phyloP scores from a whole-genome alignment of 2,329 filamentous ascomycete species.

The Penicillium paneum region DNA sequence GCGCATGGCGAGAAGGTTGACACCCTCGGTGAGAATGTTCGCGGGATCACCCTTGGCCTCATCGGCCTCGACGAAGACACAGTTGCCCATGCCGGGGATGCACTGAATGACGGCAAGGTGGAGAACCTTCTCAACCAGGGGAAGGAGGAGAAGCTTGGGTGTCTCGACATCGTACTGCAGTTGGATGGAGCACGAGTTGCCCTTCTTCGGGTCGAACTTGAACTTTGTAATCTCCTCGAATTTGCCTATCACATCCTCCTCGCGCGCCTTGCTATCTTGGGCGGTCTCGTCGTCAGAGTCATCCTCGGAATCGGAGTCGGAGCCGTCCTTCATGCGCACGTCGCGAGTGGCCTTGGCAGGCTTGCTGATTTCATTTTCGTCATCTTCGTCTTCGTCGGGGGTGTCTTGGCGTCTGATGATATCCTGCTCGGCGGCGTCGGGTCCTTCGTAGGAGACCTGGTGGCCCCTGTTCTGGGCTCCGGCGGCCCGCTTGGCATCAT shows the following conservation, averaged over 20 bases:
- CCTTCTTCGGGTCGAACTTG: conserved; percentile 70
- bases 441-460: conserved; percentile 83
- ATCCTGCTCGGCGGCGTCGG: conserved; percentile 87
- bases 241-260: conserved; percentile 62
- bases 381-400: conserved; percentile 51
- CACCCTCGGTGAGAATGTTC: conserved; percentile 72
- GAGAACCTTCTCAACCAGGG: conserved; percentile 78
- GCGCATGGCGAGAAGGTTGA: conserved; percentile 89
- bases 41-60: conserved; percentile 49
- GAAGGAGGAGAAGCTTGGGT: conserved; percentile 90
- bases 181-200: conserved; percentile 74
- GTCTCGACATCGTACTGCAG: conserved; percentile 76
- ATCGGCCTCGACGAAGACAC: conserved; percentile 64
- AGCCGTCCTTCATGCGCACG: conserved; percentile 33
- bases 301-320: conserved; percentile 34
- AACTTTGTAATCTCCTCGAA: conserved; percentile 70
- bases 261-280: conserved; percentile 51
- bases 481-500: conserved; percentile 65
- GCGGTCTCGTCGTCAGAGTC: conserved; percentile 43
- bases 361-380: conserved; percentile 49
- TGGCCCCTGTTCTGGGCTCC: conserved; percentile 66
- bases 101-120: conserved; percentile 80
- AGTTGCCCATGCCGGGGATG: conserved; percentile 71
- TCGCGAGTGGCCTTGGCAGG: conserved; percentile 33
- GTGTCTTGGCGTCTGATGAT: conserved; percentile 64